Conservation (phyloP, 495 filamentous ascomycete genomes). For the Letharia lupina region DNA sequence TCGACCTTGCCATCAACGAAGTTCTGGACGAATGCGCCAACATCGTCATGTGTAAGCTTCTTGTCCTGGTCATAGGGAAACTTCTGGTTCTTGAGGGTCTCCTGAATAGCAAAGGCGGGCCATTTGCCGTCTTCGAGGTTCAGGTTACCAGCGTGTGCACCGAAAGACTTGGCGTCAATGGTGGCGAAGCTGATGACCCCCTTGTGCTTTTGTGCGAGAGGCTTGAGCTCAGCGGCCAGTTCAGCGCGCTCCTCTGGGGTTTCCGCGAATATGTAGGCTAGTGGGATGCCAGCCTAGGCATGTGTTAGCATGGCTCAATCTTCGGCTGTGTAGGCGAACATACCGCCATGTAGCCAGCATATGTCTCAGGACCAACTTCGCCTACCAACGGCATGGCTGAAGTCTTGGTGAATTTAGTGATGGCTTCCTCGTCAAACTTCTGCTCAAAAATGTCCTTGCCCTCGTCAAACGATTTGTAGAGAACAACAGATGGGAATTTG, state of each 20-base stretch:
- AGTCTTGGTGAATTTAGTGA: conserved; percentile 75
- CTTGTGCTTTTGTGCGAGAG: conserved; percentile 51
- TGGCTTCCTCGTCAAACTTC: conserved; percentile 65
- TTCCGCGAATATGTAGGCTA: conserved; percentile 98
- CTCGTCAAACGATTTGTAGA: conserved; percentile 98
- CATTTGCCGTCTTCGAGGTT: conserved; percentile 94
- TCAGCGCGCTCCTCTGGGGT: conserved; percentile 78
- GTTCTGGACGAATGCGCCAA: conserved; percentile 79
- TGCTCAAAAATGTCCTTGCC: conserved; percentile 80
- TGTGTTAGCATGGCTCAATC: conserved; percentile 4
- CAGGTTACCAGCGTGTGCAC: conserved; percentile 90
- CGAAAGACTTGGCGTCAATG: conserved; percentile 91
- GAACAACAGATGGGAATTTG: conserved; percentile 73
- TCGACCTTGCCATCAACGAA: conserved; percentile 83
- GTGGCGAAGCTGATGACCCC: conserved; percentile 93
- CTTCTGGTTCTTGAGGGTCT: conserved; percentile 92
- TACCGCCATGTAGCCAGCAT: conserved; percentile 88
- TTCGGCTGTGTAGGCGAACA: conserved; percentile 25
- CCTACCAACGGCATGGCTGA: conserved; percentile 86
- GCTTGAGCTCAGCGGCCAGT: conserved; percentile 54
- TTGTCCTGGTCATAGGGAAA: conserved; percentile 86
- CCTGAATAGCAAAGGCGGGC: conserved; percentile 97
- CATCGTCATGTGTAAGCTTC: conserved; percentile 63
- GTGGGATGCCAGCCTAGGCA: conserved; percentile 68
- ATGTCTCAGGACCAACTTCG: conserved; percentile 96